These are phyloP conservation scores for Amniculicola lignicola DNA, from an alignment of 495 filamentous ascomycete species.

Conservation along the genomic window DNA sequence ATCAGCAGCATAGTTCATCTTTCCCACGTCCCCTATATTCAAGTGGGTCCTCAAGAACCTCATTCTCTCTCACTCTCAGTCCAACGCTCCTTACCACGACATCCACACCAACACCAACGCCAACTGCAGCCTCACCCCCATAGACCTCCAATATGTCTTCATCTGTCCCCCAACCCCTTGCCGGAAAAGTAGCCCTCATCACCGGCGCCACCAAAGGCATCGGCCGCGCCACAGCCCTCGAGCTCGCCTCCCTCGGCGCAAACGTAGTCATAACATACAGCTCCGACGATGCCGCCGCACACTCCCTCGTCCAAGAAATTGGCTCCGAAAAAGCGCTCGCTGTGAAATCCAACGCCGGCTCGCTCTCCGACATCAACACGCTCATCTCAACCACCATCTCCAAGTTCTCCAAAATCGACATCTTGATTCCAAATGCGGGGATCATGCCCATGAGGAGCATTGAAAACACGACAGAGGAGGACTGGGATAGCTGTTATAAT, in stretches of 20 bases:
- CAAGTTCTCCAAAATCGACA: constrained; percentile 56
- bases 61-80: no score
- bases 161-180: constrained; percentile 44
- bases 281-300: constrained; percentile 51
- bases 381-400: constrained; percentile 48
- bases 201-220: constrained; percentile 69
- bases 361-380: constrained; percentile 42
- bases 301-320: constrained; percentile 53
- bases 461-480: constrained; percentile 54
- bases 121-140: neutral
- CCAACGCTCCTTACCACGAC: no score
- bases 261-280: constrained; percentile 64
- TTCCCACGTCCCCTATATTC: no score
- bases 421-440: constrained; percentile 62
- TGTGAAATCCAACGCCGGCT: constrained; percentile 53
- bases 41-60: no score
- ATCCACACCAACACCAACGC: neutral
- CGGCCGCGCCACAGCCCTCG: constrained; percentile 56
- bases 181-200: constrained; percentile 60
- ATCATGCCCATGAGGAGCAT: constrained; percentile 54
- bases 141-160: constrained; percentile 7
- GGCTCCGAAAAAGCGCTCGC: constrained; percentile 53
- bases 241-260: constrained; percentile 57
- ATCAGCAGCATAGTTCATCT: no score
- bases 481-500: constrained; percentile 55